Evolutionary conservation across 2,329 filamentous ascomycete species (phyloP).

Genomic region (Colletotrichum camelliae): DNA sequence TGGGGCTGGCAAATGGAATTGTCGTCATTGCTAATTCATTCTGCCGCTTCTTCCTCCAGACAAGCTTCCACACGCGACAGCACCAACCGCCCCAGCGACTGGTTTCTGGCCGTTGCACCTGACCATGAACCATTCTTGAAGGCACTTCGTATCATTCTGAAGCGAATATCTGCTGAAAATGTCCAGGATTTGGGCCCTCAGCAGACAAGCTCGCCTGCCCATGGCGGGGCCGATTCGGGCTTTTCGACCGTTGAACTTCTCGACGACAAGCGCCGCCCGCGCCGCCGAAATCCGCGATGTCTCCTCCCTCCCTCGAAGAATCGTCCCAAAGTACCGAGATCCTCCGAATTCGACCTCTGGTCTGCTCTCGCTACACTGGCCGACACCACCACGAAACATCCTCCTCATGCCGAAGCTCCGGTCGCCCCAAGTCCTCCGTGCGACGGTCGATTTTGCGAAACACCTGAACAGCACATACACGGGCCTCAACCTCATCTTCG

Average conservation of each 20-base stretch:
- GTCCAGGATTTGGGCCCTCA: not conserved
- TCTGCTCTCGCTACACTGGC: conserved; percentile 61
- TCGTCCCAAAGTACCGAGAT: conserved; percentile 69
- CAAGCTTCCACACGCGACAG: not conserved
- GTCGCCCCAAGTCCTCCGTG: conserved; percentile 56
- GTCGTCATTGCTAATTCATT: conserved; percentile 18
- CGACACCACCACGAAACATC: conserved; percentile 59
- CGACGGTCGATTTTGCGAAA: conserved; percentile 63
- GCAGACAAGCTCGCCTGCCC: not conserved
- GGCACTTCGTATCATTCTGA: rapidly evolving
- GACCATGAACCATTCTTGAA: not conserved
- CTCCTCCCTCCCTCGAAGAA: conserved; percentile 55
- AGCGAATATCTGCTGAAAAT: not conserved
- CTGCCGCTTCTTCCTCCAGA: not conserved
- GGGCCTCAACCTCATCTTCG: conserved; percentile 81
- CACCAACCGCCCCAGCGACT: not conserved
- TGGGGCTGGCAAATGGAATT: conserved; percentile 4
- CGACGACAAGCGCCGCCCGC: conserved; percentile 30
- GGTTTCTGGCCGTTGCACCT: not conserved
- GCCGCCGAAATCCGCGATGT: conserved; percentile 55
- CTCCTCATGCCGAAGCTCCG: conserved; percentile 65
- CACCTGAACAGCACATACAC: conserved; percentile 84
- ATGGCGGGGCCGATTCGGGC: not conserved
- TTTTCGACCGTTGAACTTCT: not conserved
- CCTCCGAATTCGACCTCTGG: conserved; percentile 51